Percentiles rank a stretch among this genome's conserved stretches.
These are phyloP conservation scores for Medicago arabica DNA, from an alignment of 306 rosid species.

Conservation along the genomic window DNA sequence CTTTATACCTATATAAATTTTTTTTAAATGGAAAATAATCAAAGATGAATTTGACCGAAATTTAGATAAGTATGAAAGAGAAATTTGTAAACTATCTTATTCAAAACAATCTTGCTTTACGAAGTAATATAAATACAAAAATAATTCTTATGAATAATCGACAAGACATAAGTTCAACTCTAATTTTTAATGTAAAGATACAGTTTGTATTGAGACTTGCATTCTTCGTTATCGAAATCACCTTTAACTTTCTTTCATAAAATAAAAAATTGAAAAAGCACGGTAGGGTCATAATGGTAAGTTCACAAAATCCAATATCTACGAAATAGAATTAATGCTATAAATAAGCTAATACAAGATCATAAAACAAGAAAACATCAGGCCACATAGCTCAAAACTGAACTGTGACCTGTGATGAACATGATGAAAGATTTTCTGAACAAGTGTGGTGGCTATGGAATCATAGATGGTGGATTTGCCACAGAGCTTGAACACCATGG, in stretches of 20 bases:
- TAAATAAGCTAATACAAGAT: not conserved
- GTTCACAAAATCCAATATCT: not conserved
- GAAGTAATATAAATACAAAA: too few species aligned
- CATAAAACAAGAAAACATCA: not conserved
- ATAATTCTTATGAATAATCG: too few species aligned
- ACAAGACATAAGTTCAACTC: too few species aligned
- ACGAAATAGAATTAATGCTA: not conserved
- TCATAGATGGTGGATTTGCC: slow-evolving; percentile 86
- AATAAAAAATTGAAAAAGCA: too few species aligned
- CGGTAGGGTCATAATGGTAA: not conserved
- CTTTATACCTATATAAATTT: too few species aligned
- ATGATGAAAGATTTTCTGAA: slow-evolving; percentile 61
- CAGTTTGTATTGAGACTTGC: too few species aligned
- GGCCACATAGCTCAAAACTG: not conserved
- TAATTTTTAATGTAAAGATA: too few species aligned
- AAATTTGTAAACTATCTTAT: too few species aligned
- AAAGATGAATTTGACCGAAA: not conserved
- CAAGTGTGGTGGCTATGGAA: slow-evolving; percentile 74
- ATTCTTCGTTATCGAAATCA: too few species aligned
- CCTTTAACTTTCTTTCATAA: too few species aligned
- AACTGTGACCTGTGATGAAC: not conserved
- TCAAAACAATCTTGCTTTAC: too few species aligned
- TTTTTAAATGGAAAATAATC: not conserved
- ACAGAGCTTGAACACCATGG: slow-evolving; percentile 95
- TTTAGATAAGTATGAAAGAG: too few species aligned